Evolutionary conservation across 192 early-diverging fungal genomes (phyloP).

Genomic region (Coemansia sp.): DNA sequence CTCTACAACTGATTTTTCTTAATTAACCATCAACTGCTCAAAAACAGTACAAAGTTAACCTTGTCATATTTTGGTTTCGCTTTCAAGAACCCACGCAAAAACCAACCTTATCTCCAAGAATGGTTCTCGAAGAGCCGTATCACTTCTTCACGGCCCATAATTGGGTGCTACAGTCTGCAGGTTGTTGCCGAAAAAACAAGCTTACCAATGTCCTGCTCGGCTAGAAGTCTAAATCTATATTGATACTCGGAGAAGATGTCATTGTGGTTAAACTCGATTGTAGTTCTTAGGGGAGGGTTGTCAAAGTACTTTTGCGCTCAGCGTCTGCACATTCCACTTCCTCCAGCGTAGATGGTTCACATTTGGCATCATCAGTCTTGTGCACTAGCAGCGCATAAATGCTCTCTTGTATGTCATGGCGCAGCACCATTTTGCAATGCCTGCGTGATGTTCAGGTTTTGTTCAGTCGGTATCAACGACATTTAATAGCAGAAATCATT

Average conservation of each 20-base stretch:
- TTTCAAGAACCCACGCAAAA: slow-evolving; percentile 31
- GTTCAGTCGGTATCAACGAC: too few species aligned
- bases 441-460: too few species aligned
- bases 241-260: slow-evolving; percentile 58
- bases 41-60: too few species aligned
- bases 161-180: slow-evolving; percentile 62
- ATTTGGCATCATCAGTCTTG: slow-evolving; percentile 62
- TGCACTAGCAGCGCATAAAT: slow-evolving; percentile 76
- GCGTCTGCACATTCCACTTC: slow-evolving; percentile 53
- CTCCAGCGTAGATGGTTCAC: slow-evolving; percentile 66
- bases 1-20: too few species aligned
- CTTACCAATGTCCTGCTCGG: slow-evolving; percentile 63
- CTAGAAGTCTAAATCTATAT: slow-evolving; percentile 63
- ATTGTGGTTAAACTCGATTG: slow-evolving; percentile 43
- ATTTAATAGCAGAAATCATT: neutral
- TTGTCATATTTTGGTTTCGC: too few species aligned
- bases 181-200: slow-evolving; percentile 66
- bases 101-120: slow-evolving; percentile 66
- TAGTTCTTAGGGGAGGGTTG: slow-evolving; percentile 15
- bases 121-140: slow-evolving; percentile 61
- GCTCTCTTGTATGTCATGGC: slow-evolving; percentile 78
- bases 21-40: too few species aligned
- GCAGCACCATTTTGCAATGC: too few species aligned
- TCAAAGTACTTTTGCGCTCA: slow-evolving; percentile 62
- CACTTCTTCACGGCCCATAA: slow-evolving; percentile 57